Base-by-base conservation (phyloP, 352 stramenopile species). In the Phytopythium litorale region DNA sequence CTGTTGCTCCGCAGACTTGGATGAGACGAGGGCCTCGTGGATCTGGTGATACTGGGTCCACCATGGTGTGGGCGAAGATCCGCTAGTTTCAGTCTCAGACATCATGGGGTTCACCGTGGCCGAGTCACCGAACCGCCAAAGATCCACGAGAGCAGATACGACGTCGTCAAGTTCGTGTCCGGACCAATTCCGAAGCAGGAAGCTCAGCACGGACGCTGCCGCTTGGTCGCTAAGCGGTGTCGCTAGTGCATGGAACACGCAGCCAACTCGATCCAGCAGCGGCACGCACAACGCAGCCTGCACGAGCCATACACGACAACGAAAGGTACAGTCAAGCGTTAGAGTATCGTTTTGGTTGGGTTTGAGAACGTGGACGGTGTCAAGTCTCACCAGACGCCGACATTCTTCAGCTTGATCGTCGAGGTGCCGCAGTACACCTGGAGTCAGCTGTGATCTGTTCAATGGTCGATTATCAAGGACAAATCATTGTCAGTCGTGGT, bases 41-140 rank as follows among this genome's bases (percentile, higher is more conserved):
- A 52, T 35, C 28, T 52, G 13, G 28, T 32, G 40, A 19, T 60
- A 49, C 25, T 60, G 21, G 8, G 18, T 9, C 55, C 55, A 60
- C 37, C 37, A 60, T 6, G 18, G 25, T 6, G 18, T 7, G 11
- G 51, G 11, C 7, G 32, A 21, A 12, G 19, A 11, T 8, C 6
- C n/a, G 2, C 0, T 19, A 0, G 13, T n/a, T 1, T 52, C 18
- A 18, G 25, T 25, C n/a, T 0, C 1, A 3, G 25, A 25, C 11
- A 4, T 13, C 18, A 19, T 52, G 25, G 12, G 42, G 25, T 30
- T 60, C 4, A 16, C 19, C 28, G 25, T 2, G 15, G 55, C 25
- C 9, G 38, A 32, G 25, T 60, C 38, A 6, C 55, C 55, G 28
- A 60, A 60, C 18, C 40, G 38, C 37, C 55, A 60, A 13, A 60